phyloP scores from a whole-genome alignment of 1,284 basidiomycete species.

The Cryptococcus sp. region DNA sequence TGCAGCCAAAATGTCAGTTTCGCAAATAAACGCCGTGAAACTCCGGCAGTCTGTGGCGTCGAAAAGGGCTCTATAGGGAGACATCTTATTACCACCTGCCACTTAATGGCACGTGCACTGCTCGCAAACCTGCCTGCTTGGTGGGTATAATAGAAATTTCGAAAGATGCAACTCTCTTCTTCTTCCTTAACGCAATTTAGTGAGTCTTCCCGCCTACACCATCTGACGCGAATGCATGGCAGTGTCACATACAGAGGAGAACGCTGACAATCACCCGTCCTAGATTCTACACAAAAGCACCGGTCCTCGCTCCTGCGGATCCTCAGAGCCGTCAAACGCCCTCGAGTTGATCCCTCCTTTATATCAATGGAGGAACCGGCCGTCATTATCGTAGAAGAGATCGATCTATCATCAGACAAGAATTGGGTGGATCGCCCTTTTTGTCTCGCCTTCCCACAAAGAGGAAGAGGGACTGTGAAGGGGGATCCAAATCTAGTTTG shows the following conservation, averaged over 20 bases:
- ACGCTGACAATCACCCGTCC: neutral
- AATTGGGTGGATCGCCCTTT: slow-evolving; percentile 44
- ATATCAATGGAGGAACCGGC: slow-evolving; percentile 24
- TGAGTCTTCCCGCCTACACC: neutral
- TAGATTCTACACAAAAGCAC: slow-evolving; percentile 45
- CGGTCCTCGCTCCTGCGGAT: slow-evolving; percentile 22
- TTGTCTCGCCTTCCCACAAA: slow-evolving; percentile 15
- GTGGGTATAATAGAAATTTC: too few relatives aligned
- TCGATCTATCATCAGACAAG: slow-evolving; percentile 29
- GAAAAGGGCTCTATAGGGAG: too few relatives aligned
- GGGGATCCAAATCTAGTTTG: slow-evolving; percentile 45
- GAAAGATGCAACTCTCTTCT: neutral
- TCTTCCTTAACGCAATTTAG: neutral
- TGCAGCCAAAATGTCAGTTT: slow-evolving; percentile 13
- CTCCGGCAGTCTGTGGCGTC: slow-evolving; percentile 3
- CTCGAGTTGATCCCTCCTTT: slow-evolving; percentile 16
- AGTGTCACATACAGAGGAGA: neutral
- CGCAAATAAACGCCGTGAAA: slow-evolving; percentile 19
- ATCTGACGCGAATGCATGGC: neutral
- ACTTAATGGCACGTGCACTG: neutral
- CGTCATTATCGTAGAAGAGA: slow-evolving; percentile 47
- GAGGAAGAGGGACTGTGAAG: slow-evolving; percentile 37
- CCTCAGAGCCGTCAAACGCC: slow-evolving; percentile 10
- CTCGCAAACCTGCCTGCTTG: neutral
- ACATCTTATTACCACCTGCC: neutral